These are phyloP conservation scores for Punica granatum DNA, from an alignment of 345 rosid species.

Conservation along the genomic window DNA sequence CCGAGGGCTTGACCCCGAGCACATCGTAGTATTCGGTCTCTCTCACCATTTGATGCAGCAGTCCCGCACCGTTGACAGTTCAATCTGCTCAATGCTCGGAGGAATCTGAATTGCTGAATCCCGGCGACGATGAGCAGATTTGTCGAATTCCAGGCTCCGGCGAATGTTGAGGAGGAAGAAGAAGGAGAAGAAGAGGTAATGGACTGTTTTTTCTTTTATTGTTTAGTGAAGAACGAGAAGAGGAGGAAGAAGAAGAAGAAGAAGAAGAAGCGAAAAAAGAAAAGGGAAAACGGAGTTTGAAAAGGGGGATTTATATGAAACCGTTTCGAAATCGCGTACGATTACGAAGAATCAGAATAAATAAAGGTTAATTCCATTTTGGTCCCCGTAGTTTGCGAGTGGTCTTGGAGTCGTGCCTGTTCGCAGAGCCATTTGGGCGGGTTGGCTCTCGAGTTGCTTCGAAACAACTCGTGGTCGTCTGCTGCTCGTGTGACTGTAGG, in stretches of 20 bases:
- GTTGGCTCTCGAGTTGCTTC: too few species aligned
- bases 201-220: too few species aligned
- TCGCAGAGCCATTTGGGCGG: too few species aligned
- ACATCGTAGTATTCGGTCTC: conserved; percentile 95
- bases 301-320: neutral
- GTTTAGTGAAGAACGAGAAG: neutral
- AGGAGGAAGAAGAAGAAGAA: neutral
- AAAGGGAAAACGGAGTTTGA: neutral
- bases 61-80: neutral
- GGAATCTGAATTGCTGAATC: neutral
- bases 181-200: neutral
- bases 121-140: neutral
- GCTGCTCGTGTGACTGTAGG: too few species aligned
- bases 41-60: conserved; percentile 55
- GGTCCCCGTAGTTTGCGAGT: neutral
- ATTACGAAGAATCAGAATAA: too few species aligned
- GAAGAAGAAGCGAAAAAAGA: neutral
- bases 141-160: neutral
- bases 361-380: neutral
- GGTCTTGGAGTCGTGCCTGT: neutral
- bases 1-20: conserved; percentile 84
- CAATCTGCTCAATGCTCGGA: neutral
- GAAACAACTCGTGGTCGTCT: too few species aligned
- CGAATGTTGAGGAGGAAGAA: neutral
- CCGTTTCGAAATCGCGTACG: conserved; percentile 1